These are phyloP conservation scores for Emericellopsis atlantica DNA, from an alignment of 2,329 filamentous ascomycete genomes.

Conservation along the genomic window DNA sequence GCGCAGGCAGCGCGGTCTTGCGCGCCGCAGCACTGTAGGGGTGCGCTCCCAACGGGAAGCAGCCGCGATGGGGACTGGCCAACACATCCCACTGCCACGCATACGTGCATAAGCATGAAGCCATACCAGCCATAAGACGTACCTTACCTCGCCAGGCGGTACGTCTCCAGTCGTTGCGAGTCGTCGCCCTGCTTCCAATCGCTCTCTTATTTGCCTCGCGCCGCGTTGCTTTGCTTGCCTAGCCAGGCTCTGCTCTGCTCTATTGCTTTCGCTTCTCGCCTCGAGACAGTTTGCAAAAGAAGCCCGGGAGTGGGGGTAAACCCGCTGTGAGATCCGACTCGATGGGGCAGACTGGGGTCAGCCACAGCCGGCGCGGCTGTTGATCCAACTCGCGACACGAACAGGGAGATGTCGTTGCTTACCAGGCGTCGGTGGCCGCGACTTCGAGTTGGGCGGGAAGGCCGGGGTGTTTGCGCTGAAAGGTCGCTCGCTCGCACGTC, in stretches of 20 bases:
- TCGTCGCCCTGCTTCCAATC: too few species aligned
- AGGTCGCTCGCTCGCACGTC: neutral
- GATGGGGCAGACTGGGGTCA: too few species aligned
- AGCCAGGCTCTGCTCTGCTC: neutral
- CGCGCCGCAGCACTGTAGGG: too few species aligned
- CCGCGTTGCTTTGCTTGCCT: neutral
- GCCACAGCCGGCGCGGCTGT: too few species aligned
- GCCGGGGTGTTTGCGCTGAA: neutral
- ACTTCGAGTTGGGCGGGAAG: slow-evolving; percentile 2
- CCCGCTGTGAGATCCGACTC: neutral
- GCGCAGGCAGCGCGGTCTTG: too few species aligned
- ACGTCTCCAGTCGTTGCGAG: neutral
- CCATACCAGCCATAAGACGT: neutral
- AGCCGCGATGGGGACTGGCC: slow-evolving; percentile 1
- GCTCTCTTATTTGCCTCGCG: neutral
- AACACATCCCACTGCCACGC: slow-evolving; percentile 25
- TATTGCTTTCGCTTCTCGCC: neutral
- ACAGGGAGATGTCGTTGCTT: neutral
- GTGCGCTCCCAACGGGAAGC: too few species aligned
- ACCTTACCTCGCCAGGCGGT: neutral
- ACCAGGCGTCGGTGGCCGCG: neutral
- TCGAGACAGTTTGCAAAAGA: neutral
- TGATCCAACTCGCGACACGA: neutral
- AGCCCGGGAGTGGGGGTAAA: neutral
- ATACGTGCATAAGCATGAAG: slow-evolving; percentile 27